These are phyloP conservation scores for Limnomonas spitsbergensis DNA, from an alignment of 139 green algal species.

Conservation along the genomic window DNA sequence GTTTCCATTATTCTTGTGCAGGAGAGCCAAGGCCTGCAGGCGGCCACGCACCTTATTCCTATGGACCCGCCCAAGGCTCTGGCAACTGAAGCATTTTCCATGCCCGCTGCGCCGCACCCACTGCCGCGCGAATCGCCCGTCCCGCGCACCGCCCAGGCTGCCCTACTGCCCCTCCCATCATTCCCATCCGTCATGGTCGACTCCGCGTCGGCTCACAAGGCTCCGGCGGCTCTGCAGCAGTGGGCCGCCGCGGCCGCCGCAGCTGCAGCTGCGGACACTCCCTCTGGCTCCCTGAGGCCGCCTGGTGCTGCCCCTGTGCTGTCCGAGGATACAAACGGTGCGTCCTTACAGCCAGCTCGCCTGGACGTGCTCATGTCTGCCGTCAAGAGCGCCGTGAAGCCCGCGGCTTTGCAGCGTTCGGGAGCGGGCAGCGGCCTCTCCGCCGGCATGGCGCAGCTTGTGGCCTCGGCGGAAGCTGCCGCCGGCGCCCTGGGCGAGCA, in stretches of 20 bases:
- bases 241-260: background rate
- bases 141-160: no score
- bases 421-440: background rate
- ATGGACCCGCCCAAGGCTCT: no score
- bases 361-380: slow-evolving; percentile 6
- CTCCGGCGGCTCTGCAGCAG: background rate
- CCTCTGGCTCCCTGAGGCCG: no score
- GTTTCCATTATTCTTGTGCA: no score
- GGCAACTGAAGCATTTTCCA: background rate
- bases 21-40: no score
- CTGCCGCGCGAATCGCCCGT: no score
- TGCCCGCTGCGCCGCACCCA: background rate
- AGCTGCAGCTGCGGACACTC: background rate
- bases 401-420: background rate
- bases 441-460: slow-evolving; percentile 8
- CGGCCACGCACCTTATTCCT: no score
- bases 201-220: background rate
- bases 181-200: no score
- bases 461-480: background rate
- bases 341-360: background rate
- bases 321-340: background rate
- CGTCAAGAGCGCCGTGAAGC: background rate
- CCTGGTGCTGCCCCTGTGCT: background rate
- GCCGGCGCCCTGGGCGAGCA: background rate
- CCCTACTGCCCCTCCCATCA: no score